phyloP scores from a whole-genome alignment of 257 asterid genomes.

The Fraxinus excelsior region DNA sequence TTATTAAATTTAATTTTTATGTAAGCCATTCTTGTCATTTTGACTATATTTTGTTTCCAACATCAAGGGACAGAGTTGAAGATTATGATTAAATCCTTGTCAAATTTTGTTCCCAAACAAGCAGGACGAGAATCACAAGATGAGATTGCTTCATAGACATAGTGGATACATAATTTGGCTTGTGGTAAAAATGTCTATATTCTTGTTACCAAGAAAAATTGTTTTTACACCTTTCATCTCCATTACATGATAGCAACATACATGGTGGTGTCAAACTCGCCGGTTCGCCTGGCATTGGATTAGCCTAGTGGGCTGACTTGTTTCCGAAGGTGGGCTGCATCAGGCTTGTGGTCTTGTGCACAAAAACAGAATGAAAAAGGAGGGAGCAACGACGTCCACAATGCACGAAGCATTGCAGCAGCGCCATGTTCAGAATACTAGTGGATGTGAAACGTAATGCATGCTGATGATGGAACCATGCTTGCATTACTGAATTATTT shows the following conservation, averaged over 20 bases:
- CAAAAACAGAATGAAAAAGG: no score
- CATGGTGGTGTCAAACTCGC: background rate
- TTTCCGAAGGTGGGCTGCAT: background rate
- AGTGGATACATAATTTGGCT: background rate
- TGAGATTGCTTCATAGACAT: background rate
- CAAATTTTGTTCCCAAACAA: slow-evolving; percentile 1
- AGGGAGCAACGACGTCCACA: background rate
- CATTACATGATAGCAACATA: background rate
- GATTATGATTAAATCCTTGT: slow-evolving; percentile 28
- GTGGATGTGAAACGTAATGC: no score
- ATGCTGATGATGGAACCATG: no score
- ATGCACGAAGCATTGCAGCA: no score
- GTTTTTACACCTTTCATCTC: background rate
- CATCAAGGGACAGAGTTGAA: slow-evolving; percentile 17
- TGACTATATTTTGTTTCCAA: background rate
- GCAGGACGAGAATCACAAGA: background rate
- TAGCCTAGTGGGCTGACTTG: background rate
- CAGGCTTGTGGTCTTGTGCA: no score
- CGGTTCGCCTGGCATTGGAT: background rate
- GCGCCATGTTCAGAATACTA: no score
- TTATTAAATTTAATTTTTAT: background rate
- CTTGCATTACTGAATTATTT: no score
- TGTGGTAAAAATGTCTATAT: slow-evolving; percentile 15
- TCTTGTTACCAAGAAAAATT: background rate
- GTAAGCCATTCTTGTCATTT: background rate